A percentile compares a stretch with the other conserved stretches of the same genome.
Conservation (phyloP, 306 rosid genomes). For the Acacia acuminata region DNA sequence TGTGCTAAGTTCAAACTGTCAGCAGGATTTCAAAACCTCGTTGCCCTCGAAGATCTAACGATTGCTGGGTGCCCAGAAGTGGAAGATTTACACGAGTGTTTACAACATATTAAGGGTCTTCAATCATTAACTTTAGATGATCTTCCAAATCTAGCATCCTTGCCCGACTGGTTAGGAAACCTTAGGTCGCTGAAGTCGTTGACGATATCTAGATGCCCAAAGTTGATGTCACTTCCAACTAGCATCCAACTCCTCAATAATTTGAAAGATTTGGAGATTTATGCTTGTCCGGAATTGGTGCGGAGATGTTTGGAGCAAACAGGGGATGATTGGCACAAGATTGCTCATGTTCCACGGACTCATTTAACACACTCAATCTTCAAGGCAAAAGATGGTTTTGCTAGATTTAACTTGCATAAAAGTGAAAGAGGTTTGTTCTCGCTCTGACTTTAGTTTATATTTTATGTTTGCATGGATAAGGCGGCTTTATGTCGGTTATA, state of each 20-base stretch:
- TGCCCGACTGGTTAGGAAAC: slow-evolving; percentile 35
- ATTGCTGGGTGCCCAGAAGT: background rate
- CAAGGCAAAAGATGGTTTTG: too few species aligned
- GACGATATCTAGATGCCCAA: background rate
- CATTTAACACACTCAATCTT: too few species aligned
- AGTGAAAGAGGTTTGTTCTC: too few species aligned
- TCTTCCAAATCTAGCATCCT: slow-evolving; percentile 24
- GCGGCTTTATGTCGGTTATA: too few species aligned
- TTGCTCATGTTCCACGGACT: background rate
- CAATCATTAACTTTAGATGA: background rate
- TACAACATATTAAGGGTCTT: slow-evolving; percentile 16
- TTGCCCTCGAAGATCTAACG: background rate
- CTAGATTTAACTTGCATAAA: fast-evolving
- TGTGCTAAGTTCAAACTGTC: slow-evolving; percentile 1
- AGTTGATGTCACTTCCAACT: slow-evolving; percentile 4
- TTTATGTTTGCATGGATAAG: too few species aligned
- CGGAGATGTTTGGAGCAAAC: background rate
- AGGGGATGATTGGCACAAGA: background rate
- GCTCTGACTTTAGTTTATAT: too few species aligned
- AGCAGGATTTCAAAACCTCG: background rate
- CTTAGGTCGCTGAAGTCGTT: background rate
- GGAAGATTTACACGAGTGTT: slow-evolving; percentile 24
- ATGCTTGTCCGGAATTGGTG: background rate
- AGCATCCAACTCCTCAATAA: background rate
- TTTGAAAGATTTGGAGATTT: background rate